Conservation (phyloP, 2,329 filamentous ascomycete genomes). For the Alternaria consortialis region DNA sequence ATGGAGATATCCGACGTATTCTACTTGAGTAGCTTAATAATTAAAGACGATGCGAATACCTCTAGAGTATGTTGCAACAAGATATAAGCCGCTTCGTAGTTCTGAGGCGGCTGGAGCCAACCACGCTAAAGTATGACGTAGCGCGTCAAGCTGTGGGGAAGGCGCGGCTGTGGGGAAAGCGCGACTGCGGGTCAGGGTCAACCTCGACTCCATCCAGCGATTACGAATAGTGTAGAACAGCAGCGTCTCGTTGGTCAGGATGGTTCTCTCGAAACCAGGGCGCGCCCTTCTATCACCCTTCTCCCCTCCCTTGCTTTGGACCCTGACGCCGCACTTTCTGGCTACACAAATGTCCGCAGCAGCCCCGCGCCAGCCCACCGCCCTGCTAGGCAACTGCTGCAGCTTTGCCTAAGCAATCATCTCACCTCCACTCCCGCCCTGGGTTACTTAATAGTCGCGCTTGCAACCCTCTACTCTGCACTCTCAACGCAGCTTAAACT, state of each 20-base stretch:
- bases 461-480: background rate
- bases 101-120: constrained; percentile 1
- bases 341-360: constrained; percentile 7
- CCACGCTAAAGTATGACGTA: background rate
- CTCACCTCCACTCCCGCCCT: background rate
- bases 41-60: no score
- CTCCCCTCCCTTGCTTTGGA: background rate
- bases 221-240: background rate
- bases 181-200: background rate
- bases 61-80: no score
- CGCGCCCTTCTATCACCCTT: background rate
- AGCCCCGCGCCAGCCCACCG: constrained; percentile 19
- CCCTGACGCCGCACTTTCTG: constrained; percentile 5
- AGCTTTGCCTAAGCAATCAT: constrained; percentile 1
- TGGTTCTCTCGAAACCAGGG: background rate
- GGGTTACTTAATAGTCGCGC: background rate
- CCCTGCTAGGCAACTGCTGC: constrained; percentile 25
- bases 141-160: constrained; percentile 12
- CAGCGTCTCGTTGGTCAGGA: background rate
- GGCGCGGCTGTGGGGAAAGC: constrained; percentile 2
- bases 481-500: background rate
- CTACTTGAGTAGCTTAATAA: no score
- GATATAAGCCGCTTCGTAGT: constrained; percentile 22
- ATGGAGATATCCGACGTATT: background rate
- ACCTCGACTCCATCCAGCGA: background rate